Conservation (phyloP, 805 yeast genomes). For the Starmerella scarabaei region DNA sequence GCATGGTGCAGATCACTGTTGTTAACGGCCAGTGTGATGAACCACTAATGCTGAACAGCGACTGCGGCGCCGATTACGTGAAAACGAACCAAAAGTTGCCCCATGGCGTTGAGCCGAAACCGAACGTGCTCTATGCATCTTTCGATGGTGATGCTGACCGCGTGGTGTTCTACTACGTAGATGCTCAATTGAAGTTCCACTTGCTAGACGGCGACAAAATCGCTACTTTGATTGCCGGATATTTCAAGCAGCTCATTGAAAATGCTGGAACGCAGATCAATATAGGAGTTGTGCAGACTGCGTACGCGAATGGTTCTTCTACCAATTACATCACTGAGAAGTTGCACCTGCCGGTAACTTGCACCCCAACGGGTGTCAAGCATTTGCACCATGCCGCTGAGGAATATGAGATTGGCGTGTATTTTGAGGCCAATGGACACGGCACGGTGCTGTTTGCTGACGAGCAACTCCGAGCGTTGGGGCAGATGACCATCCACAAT, state of each 20-base stretch:
- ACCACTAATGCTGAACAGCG: slow-evolving; percentile 52
- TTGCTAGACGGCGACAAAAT: slow-evolving; percentile 85
- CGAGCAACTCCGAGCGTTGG: slow-evolving; percentile 31
- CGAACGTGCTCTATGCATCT: slow-evolving; percentile 52
- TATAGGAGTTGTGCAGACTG: slow-evolving; percentile 90
- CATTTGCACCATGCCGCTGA: slow-evolving; percentile 88
- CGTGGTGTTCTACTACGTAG: slow-evolving; percentile 53
- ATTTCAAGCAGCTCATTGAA: slow-evolving; percentile 39
- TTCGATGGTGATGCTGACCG: slow-evolving; percentile 98
- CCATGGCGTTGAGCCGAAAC: slow-evolving; percentile 36
- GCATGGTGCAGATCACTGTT: slow-evolving; percentile 31
- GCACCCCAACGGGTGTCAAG: slow-evolving; percentile 93
- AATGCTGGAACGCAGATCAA: slow-evolving; percentile 32
- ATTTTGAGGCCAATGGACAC: slow-evolving; percentile 98
- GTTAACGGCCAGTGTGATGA: slow-evolving; percentile 41
- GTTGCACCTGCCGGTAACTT: slow-evolving; percentile 63
- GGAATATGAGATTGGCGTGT: slow-evolving; percentile 77
- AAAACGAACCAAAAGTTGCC: slow-evolving; percentile 81
- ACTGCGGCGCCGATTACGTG: slow-evolving; percentile 93
- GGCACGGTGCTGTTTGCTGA: slow-evolving; percentile 83
- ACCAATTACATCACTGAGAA: slow-evolving; percentile 52
- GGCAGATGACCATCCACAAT: slow-evolving; percentile 29
- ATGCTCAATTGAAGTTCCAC: slow-evolving; percentile 26
- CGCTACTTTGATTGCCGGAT: slow-evolving; percentile 66
- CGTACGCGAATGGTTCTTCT: slow-evolving; percentile 92